A percentile compares a stretch with the other conserved stretches of the same genome.
These are phyloP conservation scores for Macrotyloma uniflorum DNA, from an alignment of 306 rosid species.

Conservation along the genomic window DNA sequence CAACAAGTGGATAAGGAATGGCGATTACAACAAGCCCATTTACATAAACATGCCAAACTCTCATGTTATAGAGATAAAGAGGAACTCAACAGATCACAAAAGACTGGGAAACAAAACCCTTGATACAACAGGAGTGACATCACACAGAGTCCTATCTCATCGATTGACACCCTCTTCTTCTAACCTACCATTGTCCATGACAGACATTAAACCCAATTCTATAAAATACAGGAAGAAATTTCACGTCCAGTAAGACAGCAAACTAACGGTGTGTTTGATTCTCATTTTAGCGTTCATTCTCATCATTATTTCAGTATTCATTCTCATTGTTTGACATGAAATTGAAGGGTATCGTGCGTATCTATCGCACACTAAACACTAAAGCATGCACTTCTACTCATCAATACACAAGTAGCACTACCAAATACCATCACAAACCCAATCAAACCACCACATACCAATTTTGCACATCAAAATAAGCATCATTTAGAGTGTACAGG, in stretches of 20 bases:
- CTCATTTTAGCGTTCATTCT: background rate
- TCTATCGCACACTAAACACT: background rate
- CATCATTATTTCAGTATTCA: background rate
- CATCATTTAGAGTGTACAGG: background rate
- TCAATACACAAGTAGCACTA: background rate
- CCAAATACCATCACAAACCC: background rate
- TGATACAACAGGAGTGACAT: background rate
- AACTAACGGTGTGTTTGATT: background rate
- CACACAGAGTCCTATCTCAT: background rate
- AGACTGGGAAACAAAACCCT: constrained; percentile 12
- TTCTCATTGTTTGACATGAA: background rate
- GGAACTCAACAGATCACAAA: background rate
- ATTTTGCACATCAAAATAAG: background rate
- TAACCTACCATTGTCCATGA: background rate
- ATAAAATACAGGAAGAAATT: background rate
- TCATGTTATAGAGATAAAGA: background rate
- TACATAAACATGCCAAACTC: background rate
- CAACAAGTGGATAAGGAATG: background rate
- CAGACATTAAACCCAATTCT: constrained; percentile 5
- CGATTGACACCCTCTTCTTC: background rate
- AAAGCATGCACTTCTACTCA: background rate
- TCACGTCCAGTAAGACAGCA: background rate
- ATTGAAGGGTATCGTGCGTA: background rate
- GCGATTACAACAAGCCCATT: background rate
- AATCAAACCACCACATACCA: constrained; percentile 17